phyloP scores from a whole-genome alignment of 345 rosid species.

The Trapa bicornis region DNA sequence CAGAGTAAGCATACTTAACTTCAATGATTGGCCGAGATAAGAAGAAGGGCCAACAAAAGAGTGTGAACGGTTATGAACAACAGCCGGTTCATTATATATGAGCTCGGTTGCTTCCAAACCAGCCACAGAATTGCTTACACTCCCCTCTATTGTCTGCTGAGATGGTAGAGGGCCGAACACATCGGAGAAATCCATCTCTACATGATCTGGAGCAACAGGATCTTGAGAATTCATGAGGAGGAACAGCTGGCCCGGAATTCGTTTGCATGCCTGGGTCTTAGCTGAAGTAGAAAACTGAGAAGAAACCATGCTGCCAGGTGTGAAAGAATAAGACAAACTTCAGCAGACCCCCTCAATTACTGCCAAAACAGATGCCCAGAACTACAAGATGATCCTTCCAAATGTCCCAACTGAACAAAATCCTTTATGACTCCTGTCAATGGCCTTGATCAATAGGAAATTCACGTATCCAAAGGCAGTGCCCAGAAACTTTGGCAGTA shows the following conservation, averaged over 20 bases:
- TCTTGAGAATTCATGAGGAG: conserved; percentile 31
- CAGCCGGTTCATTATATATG: conserved; percentile 53
- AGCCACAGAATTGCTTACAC: conserved; percentile 12
- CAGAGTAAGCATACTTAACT: conserved; percentile 51
- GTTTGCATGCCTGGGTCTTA: conserved; percentile 18
- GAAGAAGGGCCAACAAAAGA: conserved; percentile 87
- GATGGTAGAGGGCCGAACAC: conserved; percentile 55
- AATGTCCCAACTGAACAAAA: conserved; percentile 1
- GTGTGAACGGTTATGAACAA: conserved; percentile 67
- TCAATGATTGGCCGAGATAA: conserved; percentile 39
- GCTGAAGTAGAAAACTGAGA: conserved; percentile 28
- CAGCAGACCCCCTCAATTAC: not conserved
- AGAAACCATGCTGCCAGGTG: conserved; percentile 40
- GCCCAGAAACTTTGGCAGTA: conserved; percentile 55
- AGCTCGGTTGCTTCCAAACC: conserved; percentile 26
- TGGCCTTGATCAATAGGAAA: conserved; percentile 39
- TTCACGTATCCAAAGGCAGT: conserved; percentile 32
- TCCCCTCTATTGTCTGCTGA: conserved; percentile 23
- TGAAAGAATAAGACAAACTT: not conserved
- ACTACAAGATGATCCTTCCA: conserved; percentile 15
- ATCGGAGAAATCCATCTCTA: conserved; percentile 65
- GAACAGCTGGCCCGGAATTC: conserved; percentile 21
- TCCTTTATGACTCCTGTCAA: conserved; percentile 35
- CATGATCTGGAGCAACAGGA: conserved; percentile 25
- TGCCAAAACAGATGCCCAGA: conserved; percentile 1